phyloP scores from a whole-genome alignment of 2,329 filamentous ascomycete species.

The Thielaviopsis euricoi region DNA sequence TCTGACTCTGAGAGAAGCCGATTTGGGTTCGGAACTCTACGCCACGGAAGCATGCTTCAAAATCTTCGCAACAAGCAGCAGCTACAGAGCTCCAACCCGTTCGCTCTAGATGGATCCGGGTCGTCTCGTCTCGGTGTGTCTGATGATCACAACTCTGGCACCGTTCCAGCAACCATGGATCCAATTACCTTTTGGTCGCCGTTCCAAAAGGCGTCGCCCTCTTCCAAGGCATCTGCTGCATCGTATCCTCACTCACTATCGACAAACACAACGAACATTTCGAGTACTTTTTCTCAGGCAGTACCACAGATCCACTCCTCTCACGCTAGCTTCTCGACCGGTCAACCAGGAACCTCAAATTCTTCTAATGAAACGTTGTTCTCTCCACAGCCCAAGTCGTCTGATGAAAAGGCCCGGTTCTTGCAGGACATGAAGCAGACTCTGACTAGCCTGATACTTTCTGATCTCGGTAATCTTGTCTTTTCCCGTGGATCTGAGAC shows the following conservation, averaged over 20 bases:
- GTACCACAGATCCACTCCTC: conserved; percentile 27
- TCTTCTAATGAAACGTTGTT: conserved; percentile 53
- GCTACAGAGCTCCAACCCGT: neutral
- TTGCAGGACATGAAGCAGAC: conserved; percentile 61
- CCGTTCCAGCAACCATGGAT: neutral
- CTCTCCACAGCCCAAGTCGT: conserved; percentile 32
- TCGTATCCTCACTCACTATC: conserved; percentile 45
- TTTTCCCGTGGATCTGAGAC: conserved; percentile 87
- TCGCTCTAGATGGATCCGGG: neutral
- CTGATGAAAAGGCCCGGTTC: conserved; percentile 63
- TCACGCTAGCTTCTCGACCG: conserved; percentile 25
- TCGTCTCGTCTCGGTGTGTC: neutral
- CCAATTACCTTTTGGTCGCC: conserved; percentile 68
- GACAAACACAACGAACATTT: conserved; percentile 42
- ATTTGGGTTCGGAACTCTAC: neutral
- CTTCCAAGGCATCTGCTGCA: conserved; percentile 38
- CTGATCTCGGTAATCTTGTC: conserved; percentile 73
- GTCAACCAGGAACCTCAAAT: conserved; percentile 46
- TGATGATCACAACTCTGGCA: neutral
- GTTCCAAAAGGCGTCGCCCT: conserved; percentile 48
- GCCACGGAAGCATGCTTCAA: conserved; percentile 27
- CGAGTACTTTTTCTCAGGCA: conserved; percentile 30
- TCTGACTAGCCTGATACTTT: conserved; percentile 69
- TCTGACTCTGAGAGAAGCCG: conserved; percentile 33
- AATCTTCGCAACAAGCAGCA: conserved; percentile 33